Conservation (phyloP, 1,284 basidiomycete genomes). For the Athelia sp. region DNA sequence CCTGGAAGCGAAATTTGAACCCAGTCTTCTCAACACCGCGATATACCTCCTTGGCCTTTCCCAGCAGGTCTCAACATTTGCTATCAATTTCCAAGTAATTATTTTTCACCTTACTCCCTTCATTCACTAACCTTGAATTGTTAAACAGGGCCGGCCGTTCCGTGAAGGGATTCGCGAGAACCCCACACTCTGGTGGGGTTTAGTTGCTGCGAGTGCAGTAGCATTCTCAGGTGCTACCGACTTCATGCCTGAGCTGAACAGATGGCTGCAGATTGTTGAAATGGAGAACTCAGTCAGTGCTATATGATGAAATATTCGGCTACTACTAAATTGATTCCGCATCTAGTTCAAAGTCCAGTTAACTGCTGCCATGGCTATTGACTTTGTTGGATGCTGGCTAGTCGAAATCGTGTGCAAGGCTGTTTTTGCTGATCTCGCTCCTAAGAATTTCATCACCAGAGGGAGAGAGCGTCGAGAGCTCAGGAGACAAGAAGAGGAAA, state of each 20-base stretch:
- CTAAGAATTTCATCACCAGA: slow-evolving; percentile 79
- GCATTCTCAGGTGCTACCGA: slow-evolving; percentile 93
- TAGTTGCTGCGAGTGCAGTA: slow-evolving; percentile 81
- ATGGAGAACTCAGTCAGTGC: slow-evolving; percentile 70
- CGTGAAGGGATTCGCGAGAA: slow-evolving; percentile 95
- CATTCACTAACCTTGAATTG: slow-evolving; percentile 1
- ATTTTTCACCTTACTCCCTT: slow-evolving; percentile 2
- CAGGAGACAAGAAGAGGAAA: slow-evolving; percentile 27
- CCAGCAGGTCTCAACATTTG: slow-evolving; percentile 95
- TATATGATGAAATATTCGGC: slow-evolving; percentile 1
- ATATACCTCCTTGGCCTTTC: slow-evolving; percentile 92
- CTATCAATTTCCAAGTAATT: slow-evolving; percentile 88
- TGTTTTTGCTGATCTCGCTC: slow-evolving; percentile 86
- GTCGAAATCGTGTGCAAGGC: slow-evolving; percentile 83
- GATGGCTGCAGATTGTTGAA: slow-evolving; percentile 96
- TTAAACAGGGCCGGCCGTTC: slow-evolving; percentile 81
- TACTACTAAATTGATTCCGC: not conserved
- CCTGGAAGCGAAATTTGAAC: slow-evolving; percentile 92
- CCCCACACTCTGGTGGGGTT: slow-evolving; percentile 84
- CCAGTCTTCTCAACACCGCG: slow-evolving; percentile 88
- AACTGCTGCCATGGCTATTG: slow-evolving; percentile 77
- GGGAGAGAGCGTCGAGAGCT: slow-evolving; percentile 70
- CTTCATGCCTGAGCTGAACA: slow-evolving; percentile 91
- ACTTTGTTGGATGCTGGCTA: slow-evolving; percentile 86
- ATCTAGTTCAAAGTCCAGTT: slow-evolving; percentile 78